Conservation (phyloP, 306 rosid genomes). For the Ormosia semicastrata region DNA sequence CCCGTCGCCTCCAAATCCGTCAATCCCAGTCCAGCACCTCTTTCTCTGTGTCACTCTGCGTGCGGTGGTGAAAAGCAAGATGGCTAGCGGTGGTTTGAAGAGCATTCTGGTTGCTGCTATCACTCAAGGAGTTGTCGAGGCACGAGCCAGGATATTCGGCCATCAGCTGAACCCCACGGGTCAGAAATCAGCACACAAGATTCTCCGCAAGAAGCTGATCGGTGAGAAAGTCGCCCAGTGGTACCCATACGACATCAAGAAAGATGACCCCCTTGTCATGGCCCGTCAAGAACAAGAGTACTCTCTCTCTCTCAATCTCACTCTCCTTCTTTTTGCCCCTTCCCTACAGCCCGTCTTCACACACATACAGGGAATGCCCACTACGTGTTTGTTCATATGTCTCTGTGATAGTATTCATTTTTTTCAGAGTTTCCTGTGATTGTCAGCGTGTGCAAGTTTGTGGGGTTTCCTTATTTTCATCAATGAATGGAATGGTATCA, state of each 20-base stretch:
- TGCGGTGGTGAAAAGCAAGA: neutral
- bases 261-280: conserved; percentile 74
- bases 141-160: conserved; percentile 79
- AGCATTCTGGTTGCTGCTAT: conserved; percentile 51
- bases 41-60: neutral
- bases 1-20: neutral
- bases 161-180: conserved; percentile 72
- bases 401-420: neutral
- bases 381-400: conserved; percentile 20
- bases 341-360: neutral
- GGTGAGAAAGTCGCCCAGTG: conserved; percentile 83
- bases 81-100: conserved; percentile 68
- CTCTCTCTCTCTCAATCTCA: conserved; percentile 12
- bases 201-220: conserved; percentile 75
- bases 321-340: neutral
- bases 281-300: conserved; percentile 82
- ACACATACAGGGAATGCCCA: neutral
- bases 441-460: neutral
- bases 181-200: conserved; percentile 67
- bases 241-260: conserved; percentile 82
- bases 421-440: neutral
- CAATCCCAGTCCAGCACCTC: neutral
- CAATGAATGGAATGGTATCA: neutral
- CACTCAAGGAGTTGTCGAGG: conserved; percentile 56
- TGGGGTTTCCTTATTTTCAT: conserved; percentile 1